Evolutionary conservation across 495 filamentous ascomycete genomes (phyloP).

Genomic region (Daldinia childiae): DNA sequence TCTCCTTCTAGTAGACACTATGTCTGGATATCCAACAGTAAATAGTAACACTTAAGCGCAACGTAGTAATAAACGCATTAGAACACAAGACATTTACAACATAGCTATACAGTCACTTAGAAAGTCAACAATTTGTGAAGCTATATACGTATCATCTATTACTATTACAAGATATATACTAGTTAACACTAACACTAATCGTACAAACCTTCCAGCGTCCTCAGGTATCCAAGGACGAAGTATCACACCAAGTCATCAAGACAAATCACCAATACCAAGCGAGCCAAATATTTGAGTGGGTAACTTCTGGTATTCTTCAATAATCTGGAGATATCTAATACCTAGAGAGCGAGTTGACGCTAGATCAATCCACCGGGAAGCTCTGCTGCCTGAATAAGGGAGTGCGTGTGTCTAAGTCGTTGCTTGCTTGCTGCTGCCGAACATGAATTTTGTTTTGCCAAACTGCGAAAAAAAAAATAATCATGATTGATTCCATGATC

Average conservation of each 20-base stretch:
- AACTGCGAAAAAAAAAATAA: conserved; percentile 30
- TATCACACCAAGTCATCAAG: not conserved
- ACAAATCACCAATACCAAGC: not conserved
- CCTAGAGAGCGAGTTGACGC: conserved; percentile 65
- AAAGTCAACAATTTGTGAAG: not conserved
- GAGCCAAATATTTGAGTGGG: conserved; percentile 52
- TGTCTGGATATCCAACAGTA: not conserved
- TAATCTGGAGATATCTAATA: conserved; percentile 59
- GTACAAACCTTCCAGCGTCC: not conserved
- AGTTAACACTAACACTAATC: not conserved
- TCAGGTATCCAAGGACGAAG: no score
- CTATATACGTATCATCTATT: not conserved
- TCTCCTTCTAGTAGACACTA: not conserved
- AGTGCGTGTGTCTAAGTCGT: not conserved
- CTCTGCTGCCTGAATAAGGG: conserved; percentile 14
- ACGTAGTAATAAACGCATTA: not conserved
- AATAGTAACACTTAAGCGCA: not conserved
- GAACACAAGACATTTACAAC: not conserved
- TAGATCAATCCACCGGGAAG: conserved; percentile 47
- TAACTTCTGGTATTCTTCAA: conserved; percentile 66
- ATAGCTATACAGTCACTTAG: not conserved
- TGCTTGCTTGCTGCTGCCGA: conserved; percentile 33
- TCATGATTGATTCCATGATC: conserved; percentile 23
- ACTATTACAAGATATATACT: conserved; percentile 4
- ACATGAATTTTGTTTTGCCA: conserved; percentile 29